These are phyloP conservation scores for Kuraishia piskuri DNA, from an alignment of 805 yeast species.

Conservation along the genomic window DNA sequence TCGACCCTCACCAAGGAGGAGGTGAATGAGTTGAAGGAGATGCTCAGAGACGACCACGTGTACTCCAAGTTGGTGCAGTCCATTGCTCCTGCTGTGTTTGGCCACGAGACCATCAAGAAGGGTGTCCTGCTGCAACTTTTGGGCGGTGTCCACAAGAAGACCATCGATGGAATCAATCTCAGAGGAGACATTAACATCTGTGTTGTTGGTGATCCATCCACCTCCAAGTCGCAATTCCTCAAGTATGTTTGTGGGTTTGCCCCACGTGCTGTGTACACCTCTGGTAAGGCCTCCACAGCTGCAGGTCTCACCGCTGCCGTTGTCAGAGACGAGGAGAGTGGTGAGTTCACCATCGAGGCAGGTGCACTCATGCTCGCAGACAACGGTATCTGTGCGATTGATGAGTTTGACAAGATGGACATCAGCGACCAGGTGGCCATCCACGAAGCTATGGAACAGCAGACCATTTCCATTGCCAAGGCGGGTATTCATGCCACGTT, in stretches of 20 bases:
- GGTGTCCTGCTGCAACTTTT: constrained; percentile 82
- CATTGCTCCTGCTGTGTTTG: constrained; percentile 93
- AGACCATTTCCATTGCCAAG: constrained; percentile 95
- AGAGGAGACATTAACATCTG: constrained; percentile 97
- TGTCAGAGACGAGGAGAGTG: constrained; percentile 93
- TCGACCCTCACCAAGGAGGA: constrained; percentile 75
- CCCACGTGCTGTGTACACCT: constrained; percentile 92
- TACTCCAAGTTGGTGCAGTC: constrained; percentile 81
- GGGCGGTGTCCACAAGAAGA: constrained; percentile 92
- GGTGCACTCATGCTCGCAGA: constrained; percentile 98
- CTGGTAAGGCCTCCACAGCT: constrained; percentile 97
- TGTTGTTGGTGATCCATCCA: constrained; percentile 96
- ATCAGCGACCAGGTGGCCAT: constrained; percentile 92
- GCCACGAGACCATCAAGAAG: constrained; percentile 90
- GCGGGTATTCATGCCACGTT: constrained; percentile 98
- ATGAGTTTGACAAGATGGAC: constrained; percentile 98
- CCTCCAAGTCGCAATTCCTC: constrained; percentile 91
- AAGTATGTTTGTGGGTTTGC: constrained; percentile 88
- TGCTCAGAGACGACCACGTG: constrained; percentile 84
- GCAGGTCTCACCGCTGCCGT: constrained; percentile 99
- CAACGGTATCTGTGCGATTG: constrained; percentile 97
- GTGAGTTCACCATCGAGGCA: constrained; percentile 95
- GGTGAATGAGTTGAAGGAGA: constrained; percentile 72
- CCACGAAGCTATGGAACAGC: constrained; percentile 99
- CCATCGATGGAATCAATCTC: constrained; percentile 87